Evolutionary conservation across 495 filamentous ascomycete species (phyloP).

Genomic region (Talaromyces ruber): DNA sequence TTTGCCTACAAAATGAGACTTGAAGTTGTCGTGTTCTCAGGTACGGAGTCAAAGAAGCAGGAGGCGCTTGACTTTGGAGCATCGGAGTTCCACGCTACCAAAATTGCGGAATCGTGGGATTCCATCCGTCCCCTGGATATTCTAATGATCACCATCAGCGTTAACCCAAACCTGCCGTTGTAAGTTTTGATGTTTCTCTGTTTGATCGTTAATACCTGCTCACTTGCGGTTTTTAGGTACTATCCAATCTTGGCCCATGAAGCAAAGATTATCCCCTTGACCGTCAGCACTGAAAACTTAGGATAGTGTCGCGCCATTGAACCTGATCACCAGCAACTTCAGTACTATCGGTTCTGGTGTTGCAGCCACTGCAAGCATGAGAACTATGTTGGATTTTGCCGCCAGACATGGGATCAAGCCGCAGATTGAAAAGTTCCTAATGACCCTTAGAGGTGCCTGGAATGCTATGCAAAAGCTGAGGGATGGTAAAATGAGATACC

Average conservation of each 20-base stretch:
- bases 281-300: constrained; percentile 39
- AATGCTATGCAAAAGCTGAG: constrained; percentile 44
- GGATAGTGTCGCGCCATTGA: constrained; percentile 26
- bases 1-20: constrained; percentile 50
- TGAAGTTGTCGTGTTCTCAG: constrained; percentile 47
- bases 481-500: constrained; percentile 49
- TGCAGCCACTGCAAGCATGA: constrained; percentile 30
- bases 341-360: constrained; percentile 41
- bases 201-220: neutral
- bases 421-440: constrained; percentile 44
- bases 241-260: constrained; percentile 31
- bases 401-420: constrained; percentile 48
- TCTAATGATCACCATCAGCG: neutral
- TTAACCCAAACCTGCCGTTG: neutral
- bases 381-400: constrained; percentile 44
- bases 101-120: constrained; percentile 12
- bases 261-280: constrained; percentile 44
- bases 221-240: constrained; percentile 9
- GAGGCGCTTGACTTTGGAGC: constrained; percentile 50
- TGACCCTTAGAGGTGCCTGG: constrained; percentile 45
- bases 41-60: constrained; percentile 40
- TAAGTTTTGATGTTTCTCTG: neutral
- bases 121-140: neutral
- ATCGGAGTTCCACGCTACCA: constrained; percentile 23
- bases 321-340: constrained; percentile 30